Evolutionary conservation across 768 basidiomycete species (phyloP).

Genomic region (Dentipellis fragilis): DNA sequence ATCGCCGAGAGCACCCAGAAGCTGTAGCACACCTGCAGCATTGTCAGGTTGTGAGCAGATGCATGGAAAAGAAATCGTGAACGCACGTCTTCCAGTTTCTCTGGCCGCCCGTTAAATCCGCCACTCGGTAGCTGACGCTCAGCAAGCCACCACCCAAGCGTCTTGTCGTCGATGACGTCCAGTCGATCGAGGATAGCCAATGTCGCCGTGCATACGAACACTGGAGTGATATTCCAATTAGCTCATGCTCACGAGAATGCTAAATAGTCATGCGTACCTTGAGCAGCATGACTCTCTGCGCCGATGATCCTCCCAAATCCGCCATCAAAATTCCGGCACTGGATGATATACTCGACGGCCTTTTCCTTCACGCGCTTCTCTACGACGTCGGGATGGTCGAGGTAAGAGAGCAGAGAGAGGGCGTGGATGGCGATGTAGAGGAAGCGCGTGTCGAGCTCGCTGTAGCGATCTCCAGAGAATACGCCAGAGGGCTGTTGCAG

Average conservation of each 20-base stretch:
- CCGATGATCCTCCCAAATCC: constrained; percentile 82
- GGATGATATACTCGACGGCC: constrained; percentile 60
- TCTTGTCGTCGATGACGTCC: constrained; percentile 71
- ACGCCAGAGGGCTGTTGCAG: constrained; percentile 81
- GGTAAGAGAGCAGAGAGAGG: constrained; percentile 68
- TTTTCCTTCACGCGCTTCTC: constrained; percentile 45
- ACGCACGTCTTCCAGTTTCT: constrained; percentile 92
- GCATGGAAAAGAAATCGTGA: background rate
- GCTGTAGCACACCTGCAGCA: constrained; percentile 88
- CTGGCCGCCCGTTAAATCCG: constrained; percentile 93
- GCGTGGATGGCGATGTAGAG: constrained; percentile 79
- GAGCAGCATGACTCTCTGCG: constrained; percentile 87
- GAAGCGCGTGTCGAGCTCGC: constrained; percentile 92
- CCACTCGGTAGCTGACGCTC: constrained; percentile 91
- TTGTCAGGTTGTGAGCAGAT: background rate
- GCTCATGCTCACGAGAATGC: background rate
- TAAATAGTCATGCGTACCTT: constrained; percentile 41
- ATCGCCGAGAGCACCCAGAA: constrained; percentile 92
- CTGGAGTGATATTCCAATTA: constrained; percentile 27
- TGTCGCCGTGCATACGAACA: constrained; percentile 83
- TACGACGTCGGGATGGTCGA: constrained; percentile 33
- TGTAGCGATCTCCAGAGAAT: constrained; percentile 84
- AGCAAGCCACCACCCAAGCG: constrained; percentile 85
- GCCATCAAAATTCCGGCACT: constrained; percentile 91
- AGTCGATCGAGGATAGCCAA: constrained; percentile 80